phyloP scores from a whole-genome alignment of 2,329 filamentous ascomycete species.

The Coniochaeta prunicola region DNA sequence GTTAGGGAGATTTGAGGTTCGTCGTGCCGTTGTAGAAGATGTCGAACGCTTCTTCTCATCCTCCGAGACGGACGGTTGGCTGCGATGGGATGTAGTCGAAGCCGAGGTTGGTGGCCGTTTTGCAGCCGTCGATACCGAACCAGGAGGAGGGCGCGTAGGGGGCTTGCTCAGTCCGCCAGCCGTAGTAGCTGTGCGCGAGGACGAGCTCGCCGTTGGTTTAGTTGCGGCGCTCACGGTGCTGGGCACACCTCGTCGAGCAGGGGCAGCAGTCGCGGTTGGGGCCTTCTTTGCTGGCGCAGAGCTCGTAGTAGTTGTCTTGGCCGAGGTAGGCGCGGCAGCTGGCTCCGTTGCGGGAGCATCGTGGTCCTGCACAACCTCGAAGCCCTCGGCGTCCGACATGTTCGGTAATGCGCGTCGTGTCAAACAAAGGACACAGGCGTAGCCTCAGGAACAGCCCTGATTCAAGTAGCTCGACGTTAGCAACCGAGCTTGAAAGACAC shows the following conservation, averaged over 20 bases:
- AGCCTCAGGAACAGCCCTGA: background rate
- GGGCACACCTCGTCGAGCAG: conserved; percentile 16
- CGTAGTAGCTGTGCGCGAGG: conserved; percentile 17
- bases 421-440: background rate
- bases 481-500: background rate
- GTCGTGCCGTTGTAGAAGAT: conserved; percentile 16
- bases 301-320: conserved; percentile 11
- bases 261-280: conserved; percentile 9
- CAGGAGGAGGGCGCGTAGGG: conserved; percentile 19
- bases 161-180: conserved; percentile 21
- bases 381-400: conserved; percentile 26
- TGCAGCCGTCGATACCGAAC: conserved; percentile 13
- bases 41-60: conserved; percentile 26
- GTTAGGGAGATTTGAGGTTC: conserved; percentile 22
- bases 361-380: conserved; percentile 20
- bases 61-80: conserved; percentile 26
- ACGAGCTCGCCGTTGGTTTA: conserved; percentile 21
- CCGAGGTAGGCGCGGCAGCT: conserved; percentile 9
- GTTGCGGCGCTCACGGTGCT: conserved; percentile 16
- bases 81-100: conserved; percentile 19
- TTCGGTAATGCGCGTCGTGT: conserved; percentile 5
- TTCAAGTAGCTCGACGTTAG: background rate
- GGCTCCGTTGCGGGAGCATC: conserved; percentile 11
- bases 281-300: conserved; percentile 15
- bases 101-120: conserved; percentile 24